These are phyloP conservation scores for Sarocladium kiliense DNA, from an alignment of 2,329 filamentous ascomycete genomes.

Conservation along the genomic window DNA sequence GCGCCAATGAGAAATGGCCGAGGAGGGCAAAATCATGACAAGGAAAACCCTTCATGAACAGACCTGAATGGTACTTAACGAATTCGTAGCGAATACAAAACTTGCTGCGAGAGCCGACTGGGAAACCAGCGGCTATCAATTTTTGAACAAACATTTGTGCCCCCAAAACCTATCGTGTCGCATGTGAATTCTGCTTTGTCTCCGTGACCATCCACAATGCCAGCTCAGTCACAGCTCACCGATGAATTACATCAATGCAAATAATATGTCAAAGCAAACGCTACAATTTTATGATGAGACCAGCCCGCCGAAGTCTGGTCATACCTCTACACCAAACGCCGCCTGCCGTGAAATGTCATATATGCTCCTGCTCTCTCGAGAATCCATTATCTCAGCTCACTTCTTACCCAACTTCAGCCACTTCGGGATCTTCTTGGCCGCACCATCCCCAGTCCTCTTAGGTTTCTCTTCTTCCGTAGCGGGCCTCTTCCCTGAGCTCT, in stretches of 20 bases:
- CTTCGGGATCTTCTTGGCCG: conserved; percentile 54
- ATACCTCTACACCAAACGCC: background rate
- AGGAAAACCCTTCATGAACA: background rate
- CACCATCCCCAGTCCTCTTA: conserved; percentile 30
- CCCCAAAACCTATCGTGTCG: too few relatives aligned
- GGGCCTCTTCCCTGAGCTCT: conserved; percentile 17
- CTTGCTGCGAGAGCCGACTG: background rate
- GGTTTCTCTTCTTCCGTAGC: conserved; percentile 21
- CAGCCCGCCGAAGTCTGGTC: too few relatives aligned
- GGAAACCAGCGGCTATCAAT: background rate
- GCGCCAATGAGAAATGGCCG: background rate
- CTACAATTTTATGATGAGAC: too few relatives aligned
- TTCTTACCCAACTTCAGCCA: conserved; percentile 74
- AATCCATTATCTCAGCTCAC: conserved; percentile 24
- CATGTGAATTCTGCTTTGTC: too few relatives aligned
- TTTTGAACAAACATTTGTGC: background rate
- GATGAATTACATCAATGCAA: too few relatives aligned
- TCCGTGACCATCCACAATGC: too few relatives aligned
- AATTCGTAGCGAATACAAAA: background rate
- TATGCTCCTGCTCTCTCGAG: background rate
- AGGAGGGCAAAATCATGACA: background rate
- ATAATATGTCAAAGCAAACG: background rate
- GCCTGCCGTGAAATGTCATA: background rate
- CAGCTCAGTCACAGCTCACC: too few relatives aligned
- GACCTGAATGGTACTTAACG: conserved; percentile 1